Evolutionary conservation across 2,329 filamentous ascomycete genomes (phyloP).

Genomic region (Coniochaeta sp.): DNA sequence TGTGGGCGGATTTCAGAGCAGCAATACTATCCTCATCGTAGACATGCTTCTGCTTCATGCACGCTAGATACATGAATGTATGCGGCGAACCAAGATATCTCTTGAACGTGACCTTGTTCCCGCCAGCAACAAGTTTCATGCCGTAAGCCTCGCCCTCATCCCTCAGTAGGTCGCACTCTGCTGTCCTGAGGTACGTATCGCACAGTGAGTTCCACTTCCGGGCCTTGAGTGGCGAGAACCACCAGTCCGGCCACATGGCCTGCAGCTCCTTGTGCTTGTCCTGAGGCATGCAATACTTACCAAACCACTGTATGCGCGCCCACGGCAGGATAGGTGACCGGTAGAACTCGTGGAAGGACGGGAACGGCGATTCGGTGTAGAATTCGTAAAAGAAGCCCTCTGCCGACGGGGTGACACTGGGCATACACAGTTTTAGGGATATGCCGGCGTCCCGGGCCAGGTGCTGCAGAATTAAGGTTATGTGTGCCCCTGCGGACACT

Average conservation of each 20-base stretch:
- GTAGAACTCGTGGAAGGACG: slow-evolving; percentile 25
- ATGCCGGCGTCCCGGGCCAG: slow-evolving; percentile 28
- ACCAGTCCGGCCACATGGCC: slow-evolving; percentile 24
- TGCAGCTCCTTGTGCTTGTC: slow-evolving; percentile 17
- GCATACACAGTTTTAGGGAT: slow-evolving; percentile 24
- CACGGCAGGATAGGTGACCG: slow-evolving; percentile 25
- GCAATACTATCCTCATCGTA: slow-evolving; percentile 23
- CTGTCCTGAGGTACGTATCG: slow-evolving; percentile 25
- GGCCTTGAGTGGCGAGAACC: slow-evolving; percentile 23
- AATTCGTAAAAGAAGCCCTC: slow-evolving; percentile 19
- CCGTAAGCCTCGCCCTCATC: slow-evolving; percentile 34
- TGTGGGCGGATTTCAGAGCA: slow-evolving; percentile 23
- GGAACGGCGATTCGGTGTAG: slow-evolving; percentile 25
- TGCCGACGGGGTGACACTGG: slow-evolving; percentile 21
- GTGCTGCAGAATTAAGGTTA: slow-evolving; percentile 26
- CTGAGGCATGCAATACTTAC: slow-evolving; percentile 17
- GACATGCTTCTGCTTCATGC: slow-evolving; percentile 20
- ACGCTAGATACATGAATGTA: slow-evolving; percentile 25
- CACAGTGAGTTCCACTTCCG: slow-evolving; percentile 22
- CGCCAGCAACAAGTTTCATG: slow-evolving; percentile 24
- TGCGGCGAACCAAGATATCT: slow-evolving; percentile 29
- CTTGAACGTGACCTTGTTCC: slow-evolving; percentile 27
- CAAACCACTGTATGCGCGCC: slow-evolving; percentile 25
- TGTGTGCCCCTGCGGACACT: slow-evolving; percentile 28
- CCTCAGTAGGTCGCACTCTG: slow-evolving; percentile 27